Base-by-base conservation (phyloP, 371 early-diverging fungal species). In the Syncephalastrum racemosum region DNA sequence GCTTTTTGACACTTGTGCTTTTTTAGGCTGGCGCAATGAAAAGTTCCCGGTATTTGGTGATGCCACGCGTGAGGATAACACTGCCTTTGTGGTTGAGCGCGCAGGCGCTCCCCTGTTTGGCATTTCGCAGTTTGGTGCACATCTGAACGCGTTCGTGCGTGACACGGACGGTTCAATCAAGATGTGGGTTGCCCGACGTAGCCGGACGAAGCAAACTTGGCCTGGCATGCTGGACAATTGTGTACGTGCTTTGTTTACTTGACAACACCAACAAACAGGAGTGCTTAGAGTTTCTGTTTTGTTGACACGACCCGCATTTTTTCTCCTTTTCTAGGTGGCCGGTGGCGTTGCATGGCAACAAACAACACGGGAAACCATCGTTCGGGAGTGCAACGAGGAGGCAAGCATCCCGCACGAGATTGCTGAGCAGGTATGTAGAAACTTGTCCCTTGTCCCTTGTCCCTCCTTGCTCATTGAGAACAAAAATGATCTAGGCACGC, bases 381-480 rank as follows among this genome's bases (percentile, higher is more conserved):
- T 93, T 27, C 90, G 93, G 63, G 98, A 97, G 60, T 93, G 92
- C 60, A 77, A 79, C 56, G 98, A 97, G 70, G 96, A 97, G 66
- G 96, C 92, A 3, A 85, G 84, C 25, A 79, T 97, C 43, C 84
- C 90, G 0, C 22, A 25, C 6, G 56, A 71, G 0, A 55, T 89
- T 45, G 82, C 88, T 20, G 25, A 50, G 23, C 41, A 58, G 58
- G 58, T 58, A 58, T 27, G 27, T 27, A 27, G 19, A 8, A 12
- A 3, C 41, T 27, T 27, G 4, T 27, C 27, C 27, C 27, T 27
- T 27, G 27, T 6, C 27, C 15, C 6, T 39, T 2, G 12, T 51
- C 16, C 15, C 24, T 50, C 18, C 24, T 16, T 24, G 15, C 16
- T 25, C 23, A 24, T 10, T 23, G 3, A 27, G 3, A 50, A 31